Percentiles rank a stretch among this genome's conserved stretches.
These are phyloP conservation scores for Kluyveromyces dobzhanskii DNA, from an alignment of 805 yeast species.

Conservation along the genomic window DNA sequence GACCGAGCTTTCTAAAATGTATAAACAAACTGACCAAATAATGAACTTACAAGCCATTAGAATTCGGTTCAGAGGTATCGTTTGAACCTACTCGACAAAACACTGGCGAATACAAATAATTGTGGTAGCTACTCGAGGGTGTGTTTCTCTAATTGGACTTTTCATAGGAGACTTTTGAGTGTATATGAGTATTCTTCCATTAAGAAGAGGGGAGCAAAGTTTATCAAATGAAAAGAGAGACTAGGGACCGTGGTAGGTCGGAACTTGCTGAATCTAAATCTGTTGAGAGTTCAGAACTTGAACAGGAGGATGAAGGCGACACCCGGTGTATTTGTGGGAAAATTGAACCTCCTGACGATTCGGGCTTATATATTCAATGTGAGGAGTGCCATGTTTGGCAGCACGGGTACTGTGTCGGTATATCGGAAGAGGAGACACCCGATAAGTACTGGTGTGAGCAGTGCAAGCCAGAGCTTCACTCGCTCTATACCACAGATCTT, in stretches of 20 bases:
- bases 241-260: conserved; percentile 4
- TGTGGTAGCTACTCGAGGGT: too few species aligned
- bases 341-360: conserved; percentile 36
- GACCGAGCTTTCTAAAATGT: too few species aligned
- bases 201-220: too few species aligned
- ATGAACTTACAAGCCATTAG: too few species aligned
- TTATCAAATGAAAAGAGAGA: conserved; percentile 1
- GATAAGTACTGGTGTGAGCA: conserved; percentile 93
- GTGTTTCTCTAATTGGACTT: too few species aligned
- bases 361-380: conserved; percentile 73
- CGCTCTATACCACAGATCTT: conserved; percentile 19
- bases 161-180: too few species aligned
- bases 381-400: conserved; percentile 96
- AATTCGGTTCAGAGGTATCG: too few species aligned
- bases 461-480: conserved; percentile 81
- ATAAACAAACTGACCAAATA: too few species aligned
- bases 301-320: conserved; percentile 36
- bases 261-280: conserved; percentile 11
- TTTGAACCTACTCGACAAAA: too few species aligned
- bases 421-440: conserved; percentile 64
- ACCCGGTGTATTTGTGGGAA: conserved; percentile 40
- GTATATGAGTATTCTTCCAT: too few species aligned
- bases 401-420: conserved; percentile 93
- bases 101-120: too few species aligned
- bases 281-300: conserved; percentile 20